Percentiles rank a stretch among this genome's conserved stretches.
phyloP scores from a whole-genome alignment of 23 red algal species.

The Gracilaria domingensis region DNA sequence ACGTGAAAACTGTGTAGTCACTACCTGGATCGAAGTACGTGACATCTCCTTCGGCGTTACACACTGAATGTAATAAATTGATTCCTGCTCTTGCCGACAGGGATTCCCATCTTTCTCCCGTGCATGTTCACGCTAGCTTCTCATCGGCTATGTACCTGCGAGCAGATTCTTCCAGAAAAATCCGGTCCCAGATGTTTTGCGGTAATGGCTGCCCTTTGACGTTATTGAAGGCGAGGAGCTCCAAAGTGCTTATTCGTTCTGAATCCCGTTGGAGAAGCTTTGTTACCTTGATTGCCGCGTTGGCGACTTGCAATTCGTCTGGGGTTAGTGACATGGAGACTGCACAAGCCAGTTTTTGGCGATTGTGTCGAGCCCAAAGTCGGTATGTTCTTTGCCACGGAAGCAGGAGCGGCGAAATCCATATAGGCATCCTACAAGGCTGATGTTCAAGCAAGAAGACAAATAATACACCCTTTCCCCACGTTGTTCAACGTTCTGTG shows the following conservation, averaged over 20 bases:
- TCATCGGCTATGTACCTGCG: constrained; percentile 2
- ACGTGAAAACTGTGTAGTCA: constrained; percentile 68
- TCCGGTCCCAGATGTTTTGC: constrained; percentile 42
- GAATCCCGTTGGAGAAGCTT: not conserved
- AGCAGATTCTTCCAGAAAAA: not conserved
- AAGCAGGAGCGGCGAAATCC: not conserved
- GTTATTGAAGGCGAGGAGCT: constrained; percentile 45
- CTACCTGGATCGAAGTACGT: constrained; percentile 74
- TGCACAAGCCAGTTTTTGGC: not conserved
- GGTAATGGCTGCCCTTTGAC: constrained; percentile 22
- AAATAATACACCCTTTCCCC: not conserved
- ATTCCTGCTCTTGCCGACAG: constrained; percentile 17
- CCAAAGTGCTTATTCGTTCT: not conserved
- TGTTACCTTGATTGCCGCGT: not conserved
- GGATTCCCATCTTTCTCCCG: constrained; percentile 27
- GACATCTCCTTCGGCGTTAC: constrained; percentile 70
- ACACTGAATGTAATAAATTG: constrained; percentile 51
- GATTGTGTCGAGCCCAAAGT: not conserved
- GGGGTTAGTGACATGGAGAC: not conserved
- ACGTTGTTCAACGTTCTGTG: no score
- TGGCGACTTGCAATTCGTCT: constrained; percentile 1
- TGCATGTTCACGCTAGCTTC: not conserved
- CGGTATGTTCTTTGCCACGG: not conserved
- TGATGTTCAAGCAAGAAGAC: not conserved
- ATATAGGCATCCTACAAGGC: not conserved